Conservation (phyloP, 139 green algal species). For the Micromonas commoda region DNA sequence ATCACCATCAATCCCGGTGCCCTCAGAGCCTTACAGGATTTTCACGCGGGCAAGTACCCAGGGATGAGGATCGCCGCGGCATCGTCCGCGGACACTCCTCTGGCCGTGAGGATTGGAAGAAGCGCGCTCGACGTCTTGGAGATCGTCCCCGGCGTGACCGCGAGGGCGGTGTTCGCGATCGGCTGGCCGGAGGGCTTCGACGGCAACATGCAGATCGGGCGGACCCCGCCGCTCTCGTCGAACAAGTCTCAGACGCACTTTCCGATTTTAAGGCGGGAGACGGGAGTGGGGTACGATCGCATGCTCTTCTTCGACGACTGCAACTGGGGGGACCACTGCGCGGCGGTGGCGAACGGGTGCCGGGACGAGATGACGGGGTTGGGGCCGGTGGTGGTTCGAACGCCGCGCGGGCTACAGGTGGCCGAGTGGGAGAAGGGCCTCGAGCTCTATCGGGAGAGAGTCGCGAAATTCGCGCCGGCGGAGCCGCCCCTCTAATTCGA, state of each 20-base stretch:
- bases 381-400: not conserved
- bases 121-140: conserved; percentile 21
- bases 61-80: conserved; percentile 17
- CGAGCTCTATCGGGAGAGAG: not conserved
- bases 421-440: not conserved
- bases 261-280: conserved; percentile 12
- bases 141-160: conserved; percentile 14
- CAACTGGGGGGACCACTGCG: conserved; percentile 32
- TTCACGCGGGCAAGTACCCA: conserved; percentile 16
- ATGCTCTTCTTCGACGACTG: conserved; percentile 39
- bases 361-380: not conserved
- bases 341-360: conserved; percentile 6
- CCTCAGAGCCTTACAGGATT: conserved; percentile 2
- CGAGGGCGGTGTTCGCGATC: not conserved
- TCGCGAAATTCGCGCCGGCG: no score
- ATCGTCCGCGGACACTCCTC: conserved; percentile 17
- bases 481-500: no score
- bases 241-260: conserved; percentile 31
- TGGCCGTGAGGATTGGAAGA: conserved; percentile 22
- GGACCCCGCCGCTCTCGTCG: conserved; percentile 13
- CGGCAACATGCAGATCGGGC: conserved; percentile 27
- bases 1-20: conserved; percentile 15
- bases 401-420: conserved; percentile 3
- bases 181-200: conserved; percentile 21
- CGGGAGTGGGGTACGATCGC: conserved; percentile 16